A percentile compares a stretch with the other conserved stretches of the same genome.
phyloP scores from a whole-genome alignment of 164 flowering plant genomes.

The Macadamia tetraphylla region DNA sequence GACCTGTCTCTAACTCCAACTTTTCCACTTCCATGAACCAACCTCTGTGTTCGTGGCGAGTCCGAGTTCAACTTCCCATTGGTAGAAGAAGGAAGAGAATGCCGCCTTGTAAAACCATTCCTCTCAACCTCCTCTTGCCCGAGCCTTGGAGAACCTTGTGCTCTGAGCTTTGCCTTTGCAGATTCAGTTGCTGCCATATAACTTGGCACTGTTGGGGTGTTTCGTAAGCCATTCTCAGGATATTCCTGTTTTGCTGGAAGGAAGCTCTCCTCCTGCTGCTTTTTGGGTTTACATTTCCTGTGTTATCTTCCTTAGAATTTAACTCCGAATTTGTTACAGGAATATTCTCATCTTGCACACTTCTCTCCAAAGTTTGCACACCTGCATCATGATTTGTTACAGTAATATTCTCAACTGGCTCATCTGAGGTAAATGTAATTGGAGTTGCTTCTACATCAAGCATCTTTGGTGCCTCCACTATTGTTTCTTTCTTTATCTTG shows the following conservation, averaged over 20 bases:
- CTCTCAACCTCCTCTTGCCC: conserved; percentile 44
- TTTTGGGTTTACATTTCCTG: conserved; percentile 42
- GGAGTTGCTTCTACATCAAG: conserved; percentile 23
- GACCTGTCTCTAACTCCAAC: conserved; percentile 43
- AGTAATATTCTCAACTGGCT: conserved; percentile 6
- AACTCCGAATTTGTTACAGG: conserved; percentile 30
- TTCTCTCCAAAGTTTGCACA: conserved; percentile 29
- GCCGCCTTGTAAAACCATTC: conserved; percentile 45
- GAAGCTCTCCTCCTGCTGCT: conserved; percentile 43
- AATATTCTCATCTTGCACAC: conserved; percentile 32
- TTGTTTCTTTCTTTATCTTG: conserved; percentile 31
- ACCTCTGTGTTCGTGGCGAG: conserved; percentile 48
- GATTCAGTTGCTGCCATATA: conserved; percentile 84
- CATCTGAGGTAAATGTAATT: conserved; percentile 15
- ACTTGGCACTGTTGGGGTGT: conserved; percentile 74
- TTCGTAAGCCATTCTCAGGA: conserved; percentile 54
- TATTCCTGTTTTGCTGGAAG: conserved; percentile 58
- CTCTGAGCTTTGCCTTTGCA: conserved; percentile 74
- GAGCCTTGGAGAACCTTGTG: conserved; percentile 50
- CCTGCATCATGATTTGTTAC: conserved; percentile 20
- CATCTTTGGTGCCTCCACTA: conserved; percentile 12
- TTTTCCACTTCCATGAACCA: conserved; percentile 32
- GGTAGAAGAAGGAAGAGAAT: conserved; percentile 59
- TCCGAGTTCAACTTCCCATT: conserved; percentile 46
- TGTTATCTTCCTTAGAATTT: conserved; percentile 40